Evolutionary conservation across 345 rosid genomes (phyloP), one percentile per base, ranked within the genome.

Genomic region (rapeseed (Brassica napus)): DNA sequence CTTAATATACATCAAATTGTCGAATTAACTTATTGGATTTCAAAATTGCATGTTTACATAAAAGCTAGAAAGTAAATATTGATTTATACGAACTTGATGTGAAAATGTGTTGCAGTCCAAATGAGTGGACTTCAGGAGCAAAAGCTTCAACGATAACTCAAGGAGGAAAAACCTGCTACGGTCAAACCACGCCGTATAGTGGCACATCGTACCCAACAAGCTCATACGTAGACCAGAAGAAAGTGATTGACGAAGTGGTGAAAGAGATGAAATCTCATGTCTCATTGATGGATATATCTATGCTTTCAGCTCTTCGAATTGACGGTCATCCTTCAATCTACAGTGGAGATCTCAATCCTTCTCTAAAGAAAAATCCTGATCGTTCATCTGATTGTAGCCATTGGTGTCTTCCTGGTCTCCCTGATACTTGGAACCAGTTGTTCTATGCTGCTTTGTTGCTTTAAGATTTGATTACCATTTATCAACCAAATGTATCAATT

Each of bases 401-500:
- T 74, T 95, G 99, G 99, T 95, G 99, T 87, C 96, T 95, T 69
- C 99, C 99, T 74, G 99, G 99, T 35, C 80, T 95, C 61, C 98
- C 97, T 57, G 99, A 95, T 78, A 88, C 97, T 71, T 93, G 99
- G 99, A 95, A 91, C 83, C 89, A 93, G 69, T 77, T 95, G 26
- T 82, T 95, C 63, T 91, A 88, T 54, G 83, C 94, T 61, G 79
- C 85, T 58, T 78, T 91, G 85, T 83, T 94, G 81, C 87, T 79
- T 74, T 88, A 71, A 78, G 49, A 37, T 62, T 52, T 68, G 54
- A 24, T 60, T 68, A 73, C 26, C 24, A 68, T 14, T 18, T 18
- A 16, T 72, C 73, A 68, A 49, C 54, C 71, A 74, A 79, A 57
- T 79, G 82, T 79, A 79, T 74, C 60, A 61, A 74, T 18, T 62